Conservation (phyloP, 176 grass and related monocot species). For the Aegilops speltoides region DNA sequence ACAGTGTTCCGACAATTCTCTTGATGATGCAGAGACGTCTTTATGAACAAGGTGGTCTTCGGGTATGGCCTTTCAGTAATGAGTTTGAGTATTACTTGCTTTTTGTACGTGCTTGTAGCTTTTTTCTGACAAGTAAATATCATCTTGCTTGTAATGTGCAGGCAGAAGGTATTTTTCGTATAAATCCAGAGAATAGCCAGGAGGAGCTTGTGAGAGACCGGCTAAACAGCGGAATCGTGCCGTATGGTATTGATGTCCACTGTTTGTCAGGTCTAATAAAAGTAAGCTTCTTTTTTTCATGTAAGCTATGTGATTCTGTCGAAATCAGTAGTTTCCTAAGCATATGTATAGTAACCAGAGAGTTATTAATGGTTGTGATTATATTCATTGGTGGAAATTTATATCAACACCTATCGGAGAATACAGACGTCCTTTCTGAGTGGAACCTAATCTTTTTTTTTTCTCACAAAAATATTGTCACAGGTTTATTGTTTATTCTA, state of each 20-base stretch:
- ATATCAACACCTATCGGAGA: not conserved
- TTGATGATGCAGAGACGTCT: slow-evolving; percentile 76
- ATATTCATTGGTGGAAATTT: slow-evolving; percentile 1
- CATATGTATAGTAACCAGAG: not conserved
- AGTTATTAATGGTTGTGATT: slow-evolving; percentile 7
- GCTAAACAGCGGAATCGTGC: slow-evolving; percentile 65
- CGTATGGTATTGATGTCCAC: slow-evolving; percentile 74
- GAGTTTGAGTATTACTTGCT: not conserved
- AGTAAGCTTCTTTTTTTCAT: slow-evolving; percentile 34
- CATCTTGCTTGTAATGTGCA: slow-evolving; percentile 24
- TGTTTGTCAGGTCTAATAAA: slow-evolving; percentile 80
- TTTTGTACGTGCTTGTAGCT: not conserved
- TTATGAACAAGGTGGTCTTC: slow-evolving; percentile 71
- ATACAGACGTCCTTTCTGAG: slow-evolving; percentile 10
- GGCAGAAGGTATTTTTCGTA: slow-evolving; percentile 87
- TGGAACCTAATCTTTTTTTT: not conserved
- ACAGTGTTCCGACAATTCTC: slow-evolving; percentile 74
- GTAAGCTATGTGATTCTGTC: not conserved
- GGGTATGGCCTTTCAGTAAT: slow-evolving; percentile 27
- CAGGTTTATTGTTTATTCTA: not conserved
- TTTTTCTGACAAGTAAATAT: slow-evolving; percentile 25
- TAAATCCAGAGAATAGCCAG: slow-evolving; percentile 72
- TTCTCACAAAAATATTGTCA: slow-evolving; percentile 5
- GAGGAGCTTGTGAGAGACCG: slow-evolving; percentile 68
- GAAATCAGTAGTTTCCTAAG: not conserved